phyloP scores from a whole-genome alignment of 2,329 filamentous ascomycete species.

The Fusarium bactridioides region DNA sequence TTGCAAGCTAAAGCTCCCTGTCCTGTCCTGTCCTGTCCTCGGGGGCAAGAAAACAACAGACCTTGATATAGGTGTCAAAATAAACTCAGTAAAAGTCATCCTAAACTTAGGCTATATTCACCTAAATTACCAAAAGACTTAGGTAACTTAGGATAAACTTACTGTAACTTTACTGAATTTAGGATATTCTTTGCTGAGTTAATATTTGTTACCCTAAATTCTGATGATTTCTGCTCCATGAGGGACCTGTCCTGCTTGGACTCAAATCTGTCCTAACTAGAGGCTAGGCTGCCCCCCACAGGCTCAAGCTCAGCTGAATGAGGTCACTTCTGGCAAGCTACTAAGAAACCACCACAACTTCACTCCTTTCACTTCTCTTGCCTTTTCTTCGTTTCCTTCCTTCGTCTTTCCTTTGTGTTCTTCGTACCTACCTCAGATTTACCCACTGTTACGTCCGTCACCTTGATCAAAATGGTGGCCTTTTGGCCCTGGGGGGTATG shows the following conservation, averaged over 20 bases:
- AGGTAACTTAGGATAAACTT: no score
- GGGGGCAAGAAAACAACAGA: no score
- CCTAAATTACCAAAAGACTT: no score
- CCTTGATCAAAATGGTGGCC: conserved; percentile 72
- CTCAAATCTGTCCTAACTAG: neutral
- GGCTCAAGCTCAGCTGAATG: conserved; percentile 22
- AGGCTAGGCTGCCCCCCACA: conserved; percentile 11
- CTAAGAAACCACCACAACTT: neutral
- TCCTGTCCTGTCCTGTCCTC: neutral
- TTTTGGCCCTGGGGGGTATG: conserved; percentile 84
- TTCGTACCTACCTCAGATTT: neutral
- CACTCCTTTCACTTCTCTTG: conserved; percentile 3
- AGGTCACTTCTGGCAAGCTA: conserved; percentile 19
- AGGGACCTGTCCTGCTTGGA: neutral
- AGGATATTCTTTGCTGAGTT: no score
- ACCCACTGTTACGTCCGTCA: neutral
- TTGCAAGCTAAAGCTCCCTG: neutral
- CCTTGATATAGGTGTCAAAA: no score
- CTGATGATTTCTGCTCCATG: no score
- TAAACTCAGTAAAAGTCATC: no score
- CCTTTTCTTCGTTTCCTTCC: neutral
- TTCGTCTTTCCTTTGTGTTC: conserved; percentile 14
- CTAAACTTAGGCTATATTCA: no score
- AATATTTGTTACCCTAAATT: no score
- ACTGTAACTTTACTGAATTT: no score